Evolutionary conservation across 352 stramenopile species (phyloP), one percentile per base, ranked within the genome.

Genomic region (Thraustochytrium striatum): DNA sequence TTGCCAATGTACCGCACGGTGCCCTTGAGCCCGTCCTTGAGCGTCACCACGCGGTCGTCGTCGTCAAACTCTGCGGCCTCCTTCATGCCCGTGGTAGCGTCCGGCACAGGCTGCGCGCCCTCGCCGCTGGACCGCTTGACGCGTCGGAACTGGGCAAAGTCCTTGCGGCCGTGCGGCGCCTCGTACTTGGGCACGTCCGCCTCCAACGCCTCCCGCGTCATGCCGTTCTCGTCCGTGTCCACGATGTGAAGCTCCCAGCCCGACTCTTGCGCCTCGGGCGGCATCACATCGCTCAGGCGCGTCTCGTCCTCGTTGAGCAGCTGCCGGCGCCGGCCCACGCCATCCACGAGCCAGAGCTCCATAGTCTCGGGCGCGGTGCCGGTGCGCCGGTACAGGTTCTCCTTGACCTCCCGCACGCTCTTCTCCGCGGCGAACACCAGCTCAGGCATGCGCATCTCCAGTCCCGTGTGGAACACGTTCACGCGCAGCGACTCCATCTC

Each of bases 1-100:
- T 79, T 79, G 32, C 69, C 69, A 69, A 79, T 79, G 33, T 79
- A 79, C 16, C 69, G 44, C 28, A 79, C 28, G 2, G 69, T 79
- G 52, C 69, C 69, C 36, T 79, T 79, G 1, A 69, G 30, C 9
- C 69, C 69, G 35, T 69, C 69, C 35, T 79, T 79, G 25, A 79
- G 55, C 19, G 38, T 65, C n/a, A 79, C 69, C 7, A 79, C 69
- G 0, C 69, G 50, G 16, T 79, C 69, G 35, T 69, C 69, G 13
- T 79, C 69, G 21, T 79, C 69, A 47, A 69, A 79, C 35, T 79
- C 50, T 1, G 69, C 69, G 3, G 69, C 69, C 32, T 79, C 69
- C 16, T 52, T 44, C 28, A 79, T 69, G 50, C 69, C 69, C 3
- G 69, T 79, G 16, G 68, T 79, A 19, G 52, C 68, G 32, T 25